A percentile compares a stretch with the other conserved stretches of the same genome.
Evolutionary conservation across 768 basidiomycete genomes (phyloP).

Genomic region (Auriscalpium microsporum): DNA sequence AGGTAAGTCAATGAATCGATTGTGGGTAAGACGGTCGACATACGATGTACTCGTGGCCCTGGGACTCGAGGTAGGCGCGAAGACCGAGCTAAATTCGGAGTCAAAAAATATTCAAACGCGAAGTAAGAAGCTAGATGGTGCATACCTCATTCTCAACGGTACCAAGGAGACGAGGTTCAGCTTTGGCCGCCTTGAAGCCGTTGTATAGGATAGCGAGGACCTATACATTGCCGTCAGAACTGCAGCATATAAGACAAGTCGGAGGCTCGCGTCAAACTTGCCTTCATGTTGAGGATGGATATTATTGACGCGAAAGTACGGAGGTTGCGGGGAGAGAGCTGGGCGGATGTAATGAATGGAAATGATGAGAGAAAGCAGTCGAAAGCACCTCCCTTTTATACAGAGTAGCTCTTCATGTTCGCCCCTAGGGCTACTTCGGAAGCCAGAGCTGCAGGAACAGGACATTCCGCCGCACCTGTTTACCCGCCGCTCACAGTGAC

Average conservation of each 20-base stretch:
- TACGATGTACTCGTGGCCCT: slow-evolving; percentile 72
- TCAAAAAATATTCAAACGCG: neutral
- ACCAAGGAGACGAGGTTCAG: slow-evolving; percentile 54
- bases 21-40: slow-evolving; percentile 11
- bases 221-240: slow-evolving; percentile 22
- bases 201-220: slow-evolving; percentile 56
- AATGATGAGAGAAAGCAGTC: too few species aligned
- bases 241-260: neutral
- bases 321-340: too few species aligned
- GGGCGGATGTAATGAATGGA: too few species aligned
- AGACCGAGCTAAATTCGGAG: slow-evolving; percentile 51
- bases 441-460: too few species aligned
- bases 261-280: neutral
- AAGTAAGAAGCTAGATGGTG: neutral
- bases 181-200: neutral
- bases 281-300: neutral
- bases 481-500: too few species aligned
- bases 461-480: too few species aligned
- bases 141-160: slow-evolving; percentile 57
- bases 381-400: too few species aligned
- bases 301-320: too few species aligned
- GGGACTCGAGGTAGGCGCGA: slow-evolving; percentile 54
- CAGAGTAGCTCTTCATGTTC: too few species aligned
- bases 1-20: neutral
- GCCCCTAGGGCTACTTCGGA: too few species aligned